These are phyloP conservation scores for Zasmidium citrigriseum DNA, from an alignment of 2,329 filamentous ascomycete genomes.

Conservation along the genomic window DNA sequence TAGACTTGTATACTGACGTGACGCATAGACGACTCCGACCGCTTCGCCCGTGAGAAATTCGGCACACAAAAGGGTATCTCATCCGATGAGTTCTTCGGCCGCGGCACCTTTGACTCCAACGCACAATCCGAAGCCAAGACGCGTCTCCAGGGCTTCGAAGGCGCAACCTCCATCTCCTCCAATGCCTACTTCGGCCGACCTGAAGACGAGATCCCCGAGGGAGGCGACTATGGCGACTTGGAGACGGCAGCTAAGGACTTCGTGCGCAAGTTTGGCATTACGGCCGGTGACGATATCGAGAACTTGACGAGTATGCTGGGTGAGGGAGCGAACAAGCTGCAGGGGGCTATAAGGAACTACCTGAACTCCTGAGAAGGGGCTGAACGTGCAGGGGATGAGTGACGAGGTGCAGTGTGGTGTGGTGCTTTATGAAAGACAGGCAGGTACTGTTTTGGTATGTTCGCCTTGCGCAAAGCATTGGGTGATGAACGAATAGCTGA, in stretches of 20 bases:
- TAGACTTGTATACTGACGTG: not conserved
- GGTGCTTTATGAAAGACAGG: not conserved
- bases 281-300: constrained; percentile 92
- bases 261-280: constrained; percentile 91
- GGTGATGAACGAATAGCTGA: not conserved
- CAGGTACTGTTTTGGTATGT: not conserved
- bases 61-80: constrained; percentile 93
- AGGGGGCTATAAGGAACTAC: constrained; percentile 57
- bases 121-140: constrained; percentile 83
- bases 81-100: constrained; percentile 97
- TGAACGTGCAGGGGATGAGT: not conserved
- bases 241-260: constrained; percentile 96
- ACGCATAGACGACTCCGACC: constrained; percentile 67
- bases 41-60: constrained; percentile 85
- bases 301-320: constrained; percentile 81
- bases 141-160: constrained; percentile 88
- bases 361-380: constrained; percentile 29
- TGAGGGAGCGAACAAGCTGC: constrained; percentile 80
- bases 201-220: constrained; percentile 66
- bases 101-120: constrained; percentile 78
- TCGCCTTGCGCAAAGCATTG: not conserved
- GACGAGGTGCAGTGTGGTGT: not conserved
- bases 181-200: constrained; percentile 97
- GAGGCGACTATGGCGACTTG: constrained; percentile 77
- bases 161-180: constrained; percentile 86